phyloP scores from a whole-genome alignment of 208 protist species.

The Leishmania braziliensis region DNA sequence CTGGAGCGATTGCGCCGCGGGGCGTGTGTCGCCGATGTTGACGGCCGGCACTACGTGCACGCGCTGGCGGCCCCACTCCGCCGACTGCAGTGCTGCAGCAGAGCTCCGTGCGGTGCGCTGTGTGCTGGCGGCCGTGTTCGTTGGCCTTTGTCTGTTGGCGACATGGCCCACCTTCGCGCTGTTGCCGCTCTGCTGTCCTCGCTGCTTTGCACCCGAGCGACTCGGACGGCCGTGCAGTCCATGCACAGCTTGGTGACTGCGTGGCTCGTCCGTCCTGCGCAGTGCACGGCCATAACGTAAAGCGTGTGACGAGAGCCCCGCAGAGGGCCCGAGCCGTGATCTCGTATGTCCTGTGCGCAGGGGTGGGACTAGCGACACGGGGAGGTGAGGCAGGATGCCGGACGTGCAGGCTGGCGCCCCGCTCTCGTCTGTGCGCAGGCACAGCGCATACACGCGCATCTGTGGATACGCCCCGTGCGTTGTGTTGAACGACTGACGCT shows the following conservation, averaged over 20 bases:
- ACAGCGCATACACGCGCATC: too few relatives aligned
- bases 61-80: not conserved
- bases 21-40: too few relatives aligned
- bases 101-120: too few relatives aligned
- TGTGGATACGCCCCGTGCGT: too few relatives aligned
- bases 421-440: too few relatives aligned
- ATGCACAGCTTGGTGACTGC: not conserved
- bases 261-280: not conserved
- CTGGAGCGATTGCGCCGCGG: too few relatives aligned
- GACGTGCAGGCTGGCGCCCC: too few relatives aligned
- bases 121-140: accelerated
- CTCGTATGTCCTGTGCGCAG: not conserved
- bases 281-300: not conserved
- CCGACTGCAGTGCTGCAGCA: not conserved
- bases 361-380: too few relatives aligned
- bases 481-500: too few relatives aligned
- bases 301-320: not conserved
- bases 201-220: not conserved
- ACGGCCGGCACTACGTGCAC: not conserved
- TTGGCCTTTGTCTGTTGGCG: not conserved
- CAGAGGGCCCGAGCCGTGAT: not conserved
- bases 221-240: not conserved
- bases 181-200: not conserved
- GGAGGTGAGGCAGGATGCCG: not conserved
- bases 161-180: not conserved